These are phyloP conservation scores for Paracamarosporium sp. DNA, from an alignment of 2,329 filamentous ascomycete species.

Conservation along the genomic window DNA sequence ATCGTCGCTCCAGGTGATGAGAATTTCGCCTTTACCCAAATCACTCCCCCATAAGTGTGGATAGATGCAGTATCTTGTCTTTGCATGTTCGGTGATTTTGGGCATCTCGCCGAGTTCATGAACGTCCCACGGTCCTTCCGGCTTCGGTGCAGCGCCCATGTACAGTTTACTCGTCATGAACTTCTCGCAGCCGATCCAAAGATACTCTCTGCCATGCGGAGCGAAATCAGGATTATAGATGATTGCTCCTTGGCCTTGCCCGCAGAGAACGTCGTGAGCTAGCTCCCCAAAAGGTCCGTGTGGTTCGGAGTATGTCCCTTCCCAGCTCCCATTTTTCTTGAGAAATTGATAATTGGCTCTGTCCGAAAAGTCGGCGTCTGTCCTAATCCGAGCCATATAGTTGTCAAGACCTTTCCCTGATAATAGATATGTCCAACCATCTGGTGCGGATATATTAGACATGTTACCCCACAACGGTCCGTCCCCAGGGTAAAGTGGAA, in stretches of 20 bases:
- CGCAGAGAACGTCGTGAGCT: constrained; percentile 15
- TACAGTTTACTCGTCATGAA: constrained; percentile 18
- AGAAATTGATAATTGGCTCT: constrained; percentile 12
- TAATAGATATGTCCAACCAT: constrained; percentile 17
- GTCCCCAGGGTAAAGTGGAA: constrained; percentile 13
- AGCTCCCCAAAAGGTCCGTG: constrained; percentile 20
- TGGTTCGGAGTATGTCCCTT: constrained; percentile 2
- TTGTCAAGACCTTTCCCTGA: constrained; percentile 15
- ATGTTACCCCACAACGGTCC: constrained; percentile 19
- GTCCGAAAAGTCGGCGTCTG: constrained; percentile 12
- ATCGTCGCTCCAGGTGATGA: constrained; percentile 21
- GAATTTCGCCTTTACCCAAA: constrained; percentile 4
- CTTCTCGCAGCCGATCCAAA: constrained; percentile 20
- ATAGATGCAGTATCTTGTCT: constrained; percentile 19
- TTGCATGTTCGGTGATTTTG: constrained; percentile 7
- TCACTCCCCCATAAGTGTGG: constrained; percentile 18
- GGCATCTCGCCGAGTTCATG: constrained; percentile 16
- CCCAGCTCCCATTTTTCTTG: constrained; percentile 15
- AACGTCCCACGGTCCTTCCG: constrained; percentile 19
- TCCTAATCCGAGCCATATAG: constrained; percentile 19
- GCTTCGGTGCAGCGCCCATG: constrained; percentile 13
- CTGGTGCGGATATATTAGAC: constrained; percentile 13
- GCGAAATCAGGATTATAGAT: constrained; percentile 12
- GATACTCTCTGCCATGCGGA: constrained; percentile 7
- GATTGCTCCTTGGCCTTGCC: constrained; percentile 19